Evolutionary conservation across 108 stramenopile species (phyloP), one percentile per base, ranked within the genome.

Genomic region (Skeletonema costatum): DNA sequence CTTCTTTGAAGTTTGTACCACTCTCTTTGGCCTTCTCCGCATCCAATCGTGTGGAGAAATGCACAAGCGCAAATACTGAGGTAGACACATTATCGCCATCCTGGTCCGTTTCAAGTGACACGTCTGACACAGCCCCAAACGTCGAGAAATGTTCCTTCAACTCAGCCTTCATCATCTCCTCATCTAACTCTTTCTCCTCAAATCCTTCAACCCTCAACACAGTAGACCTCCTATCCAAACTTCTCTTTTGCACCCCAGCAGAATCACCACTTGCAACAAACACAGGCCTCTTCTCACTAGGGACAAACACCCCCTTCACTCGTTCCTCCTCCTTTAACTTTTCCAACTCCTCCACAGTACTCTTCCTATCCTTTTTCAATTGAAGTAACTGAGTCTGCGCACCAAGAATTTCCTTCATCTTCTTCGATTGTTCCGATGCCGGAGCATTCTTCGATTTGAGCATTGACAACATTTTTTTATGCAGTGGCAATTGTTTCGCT

Each of bases 191-290:
- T 10, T 60, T 56, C 14, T 39, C 60, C 39, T n/a, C 71, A 38
- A 79, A 72, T 36, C 78, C 78, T 21, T 73, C 65, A 7, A 79
- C 78, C 19, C 30, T 79, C 66, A 79, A 73, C 56, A 62, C 58
- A 12, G 65, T 79, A n/a, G 78, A 66, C 48, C 78, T 60, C n/a
- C 71, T 46, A 65, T 79, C 78, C 44, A 79, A 73, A 62, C 71
- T 79, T 64, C 53, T 67, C 44, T 75, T 75, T 53, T 32, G 31
- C 9, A 9, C 66, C 2, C 48, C 66, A 41, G 61, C 74, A 32
- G 33, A 17, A 21, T 53, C 32, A 11, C 44, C 44, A 21, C 16
- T 39, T 17, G 53, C 50, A 21, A 17, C 46, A 44, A 75, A 75
- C 32, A 66, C 58, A 5, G 66, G 66, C 50, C 66, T 17, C 41